A percentile compares a stretch with the other conserved stretches of the same genome.
Evolutionary conservation across 176 grass and related monocot species (phyloP).

Genomic region (Bolboschoenus planiculmis): DNA sequence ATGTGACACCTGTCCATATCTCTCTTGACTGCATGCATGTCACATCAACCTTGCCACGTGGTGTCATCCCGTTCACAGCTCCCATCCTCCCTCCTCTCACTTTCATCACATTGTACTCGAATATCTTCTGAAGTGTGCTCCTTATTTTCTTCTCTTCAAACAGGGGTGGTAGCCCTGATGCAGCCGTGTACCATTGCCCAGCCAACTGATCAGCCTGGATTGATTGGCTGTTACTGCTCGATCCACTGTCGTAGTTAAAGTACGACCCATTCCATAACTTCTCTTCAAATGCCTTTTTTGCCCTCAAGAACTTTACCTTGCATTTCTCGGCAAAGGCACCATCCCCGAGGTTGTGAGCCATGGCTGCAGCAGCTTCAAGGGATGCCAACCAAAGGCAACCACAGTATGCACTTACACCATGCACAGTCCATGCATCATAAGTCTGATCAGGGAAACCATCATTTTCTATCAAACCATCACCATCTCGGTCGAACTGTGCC

Average conservation of each 20-base stretch:
- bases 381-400: constrained; percentile 88
- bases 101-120: constrained; percentile 97
- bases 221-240: constrained; percentile 69
- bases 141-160: constrained; percentile 74
- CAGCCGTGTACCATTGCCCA: constrained; percentile 81
- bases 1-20: constrained; percentile 98
- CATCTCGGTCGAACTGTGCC: constrained; percentile 84
- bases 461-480: constrained; percentile 81
- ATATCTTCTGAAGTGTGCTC: constrained; percentile 78
- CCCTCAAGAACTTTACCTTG: constrained; percentile 82
- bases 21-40: constrained; percentile 95
- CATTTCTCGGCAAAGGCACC: constrained; percentile 68
- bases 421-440: constrained; percentile 98
- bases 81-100: constrained; percentile 87
- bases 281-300: constrained; percentile 70
- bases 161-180: constrained; percentile 63
- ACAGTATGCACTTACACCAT: constrained; percentile 87
- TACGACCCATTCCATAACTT: constrained; percentile 96
- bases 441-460: constrained; percentile 99
- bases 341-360: constrained; percentile 78
- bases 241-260: constrained; percentile 89
- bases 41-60: constrained; percentile 72
- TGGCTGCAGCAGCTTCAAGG: constrained; percentile 88
- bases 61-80: constrained; percentile 90
- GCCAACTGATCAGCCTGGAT: constrained; percentile 97